Conservation (phyloP, 2,329 filamentous ascomycete genomes). For the Pseudonectria buxi region DNA sequence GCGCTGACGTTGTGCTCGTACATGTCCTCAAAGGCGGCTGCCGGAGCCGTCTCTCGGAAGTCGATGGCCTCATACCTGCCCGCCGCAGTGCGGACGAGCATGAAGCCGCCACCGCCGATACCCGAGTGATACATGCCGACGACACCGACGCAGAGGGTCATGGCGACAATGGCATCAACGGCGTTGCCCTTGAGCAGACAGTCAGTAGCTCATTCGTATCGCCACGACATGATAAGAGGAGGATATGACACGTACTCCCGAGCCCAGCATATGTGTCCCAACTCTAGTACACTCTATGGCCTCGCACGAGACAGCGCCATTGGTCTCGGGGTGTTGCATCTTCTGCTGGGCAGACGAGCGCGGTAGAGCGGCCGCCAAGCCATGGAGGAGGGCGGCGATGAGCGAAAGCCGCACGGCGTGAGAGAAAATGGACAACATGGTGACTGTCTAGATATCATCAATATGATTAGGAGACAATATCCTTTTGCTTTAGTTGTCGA, state of each 20-base stretch:
- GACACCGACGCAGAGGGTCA: constrained; percentile 68
- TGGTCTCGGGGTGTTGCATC: background rate
- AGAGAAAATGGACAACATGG: no score
- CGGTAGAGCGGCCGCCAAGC: no score
- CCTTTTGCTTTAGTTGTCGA: background rate
- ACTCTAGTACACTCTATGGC: constrained; percentile 55
- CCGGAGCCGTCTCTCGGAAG: constrained; percentile 82
- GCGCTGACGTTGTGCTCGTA: constrained; percentile 62
- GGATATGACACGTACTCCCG: constrained; percentile 35
- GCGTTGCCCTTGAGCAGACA: constrained; percentile 54
- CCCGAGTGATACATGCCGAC: constrained; percentile 74
- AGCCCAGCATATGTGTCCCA: background rate
- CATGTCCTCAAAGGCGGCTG: constrained; percentile 78
- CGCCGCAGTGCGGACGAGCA: constrained; percentile 65
- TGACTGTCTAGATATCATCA: no score
- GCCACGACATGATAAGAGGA: background rate
- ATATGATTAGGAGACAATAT: no score
- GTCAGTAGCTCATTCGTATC: no score
- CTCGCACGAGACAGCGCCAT: constrained; percentile 65
- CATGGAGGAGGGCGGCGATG: no score
- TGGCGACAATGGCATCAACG: constrained; percentile 68
- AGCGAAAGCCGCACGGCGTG: no score
- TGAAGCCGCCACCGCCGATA: constrained; percentile 86
- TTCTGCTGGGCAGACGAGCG: background rate
- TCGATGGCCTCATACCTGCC: constrained; percentile 83